Evolutionary conservation across 768 basidiomycete species (phyloP).

Genomic region (Melanogaster broomeanus): DNA sequence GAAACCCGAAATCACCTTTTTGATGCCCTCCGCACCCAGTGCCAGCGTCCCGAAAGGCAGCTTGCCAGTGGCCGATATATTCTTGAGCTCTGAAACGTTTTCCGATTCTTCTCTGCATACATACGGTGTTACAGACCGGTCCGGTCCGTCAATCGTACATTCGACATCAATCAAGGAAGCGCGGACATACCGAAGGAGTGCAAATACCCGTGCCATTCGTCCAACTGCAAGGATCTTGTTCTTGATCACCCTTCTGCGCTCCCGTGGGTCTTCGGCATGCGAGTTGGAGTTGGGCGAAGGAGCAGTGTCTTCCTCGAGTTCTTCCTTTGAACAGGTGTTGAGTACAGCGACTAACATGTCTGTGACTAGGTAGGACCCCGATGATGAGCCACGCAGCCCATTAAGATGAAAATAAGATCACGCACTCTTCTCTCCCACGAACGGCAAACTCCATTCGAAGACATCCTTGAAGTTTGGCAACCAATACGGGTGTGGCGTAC

Average conservation of each 20-base stretch:
- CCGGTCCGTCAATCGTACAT: constrained; percentile 1
- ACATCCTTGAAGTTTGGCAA: constrained; percentile 97
- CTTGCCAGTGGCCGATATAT: constrained; percentile 48
- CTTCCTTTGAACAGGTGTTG: constrained; percentile 93
- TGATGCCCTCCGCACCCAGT: constrained; percentile 69
- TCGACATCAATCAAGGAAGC: too few species aligned
- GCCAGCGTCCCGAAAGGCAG: constrained; percentile 58
- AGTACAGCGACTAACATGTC: constrained; percentile 98
- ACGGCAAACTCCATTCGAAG: constrained; percentile 97
- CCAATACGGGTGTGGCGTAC: constrained; percentile 88
- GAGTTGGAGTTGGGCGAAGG: constrained; percentile 25
- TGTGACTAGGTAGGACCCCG: constrained; percentile 59
- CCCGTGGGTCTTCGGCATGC: constrained; percentile 30
- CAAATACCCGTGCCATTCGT: constrained; percentile 67
- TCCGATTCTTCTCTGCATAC: constrained; percentile 59
- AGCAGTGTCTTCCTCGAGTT: constrained; percentile 76
- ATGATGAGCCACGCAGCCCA: background rate
- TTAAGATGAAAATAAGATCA: constrained; percentile 3
- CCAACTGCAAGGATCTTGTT: constrained; percentile 75
- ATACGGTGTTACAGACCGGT: background rate
- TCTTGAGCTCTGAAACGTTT: constrained; percentile 72
- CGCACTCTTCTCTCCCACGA: constrained; percentile 95
- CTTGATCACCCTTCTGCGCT: constrained; percentile 61
- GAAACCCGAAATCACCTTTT: constrained; percentile 67
- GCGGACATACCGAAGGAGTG: constrained; percentile 55